Percentiles rank a stretch among this genome's conserved stretches.
Conservation (phyloP, 805 yeast genomes). For the Metschnikowia aberdeeniae region DNA sequence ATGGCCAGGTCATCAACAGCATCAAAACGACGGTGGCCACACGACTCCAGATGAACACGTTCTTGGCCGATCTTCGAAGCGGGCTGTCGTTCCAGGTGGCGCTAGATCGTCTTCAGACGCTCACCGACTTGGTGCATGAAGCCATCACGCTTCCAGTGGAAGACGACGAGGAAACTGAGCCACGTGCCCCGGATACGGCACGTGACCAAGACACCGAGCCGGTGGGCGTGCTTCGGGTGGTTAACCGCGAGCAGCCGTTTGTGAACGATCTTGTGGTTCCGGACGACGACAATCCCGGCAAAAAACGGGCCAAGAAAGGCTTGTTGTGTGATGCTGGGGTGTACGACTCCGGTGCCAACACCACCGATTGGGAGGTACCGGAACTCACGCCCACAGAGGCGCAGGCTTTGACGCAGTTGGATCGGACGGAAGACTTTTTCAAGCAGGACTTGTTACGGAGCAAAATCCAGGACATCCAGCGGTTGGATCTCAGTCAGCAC, state of each 20-base stretch:
- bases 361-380: conserved; percentile 24
- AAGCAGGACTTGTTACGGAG: conserved; percentile 40
- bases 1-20: conserved; percentile 19
- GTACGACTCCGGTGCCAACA: conserved; percentile 14
- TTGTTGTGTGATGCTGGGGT: conserved; percentile 7
- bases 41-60: conserved; percentile 39
- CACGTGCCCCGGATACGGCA: background rate
- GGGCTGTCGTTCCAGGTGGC: conserved; percentile 52
- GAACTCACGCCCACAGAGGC: conserved; percentile 36
- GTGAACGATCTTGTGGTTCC: conserved; percentile 52
- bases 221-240: conserved; percentile 48
- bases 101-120: conserved; percentile 47
- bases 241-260: conserved; percentile 45
- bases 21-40: conserved; percentile 38
- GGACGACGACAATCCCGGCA: conserved; percentile 24
- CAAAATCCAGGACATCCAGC: conserved; percentile 47
- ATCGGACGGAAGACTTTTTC: conserved; percentile 33
- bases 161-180: conserved; percentile 27
- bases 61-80: conserved; percentile 36
- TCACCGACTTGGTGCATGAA: conserved; percentile 42
- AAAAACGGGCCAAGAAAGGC: conserved; percentile 11
- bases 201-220: conserved; percentile 44
- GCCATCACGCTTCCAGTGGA: conserved; percentile 49
- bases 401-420: conserved; percentile 32
- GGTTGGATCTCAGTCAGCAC: conserved; percentile 34